Conservation (phyloP, 129 eudicot genomes). For the carrot (Daucus carota) region DNA sequence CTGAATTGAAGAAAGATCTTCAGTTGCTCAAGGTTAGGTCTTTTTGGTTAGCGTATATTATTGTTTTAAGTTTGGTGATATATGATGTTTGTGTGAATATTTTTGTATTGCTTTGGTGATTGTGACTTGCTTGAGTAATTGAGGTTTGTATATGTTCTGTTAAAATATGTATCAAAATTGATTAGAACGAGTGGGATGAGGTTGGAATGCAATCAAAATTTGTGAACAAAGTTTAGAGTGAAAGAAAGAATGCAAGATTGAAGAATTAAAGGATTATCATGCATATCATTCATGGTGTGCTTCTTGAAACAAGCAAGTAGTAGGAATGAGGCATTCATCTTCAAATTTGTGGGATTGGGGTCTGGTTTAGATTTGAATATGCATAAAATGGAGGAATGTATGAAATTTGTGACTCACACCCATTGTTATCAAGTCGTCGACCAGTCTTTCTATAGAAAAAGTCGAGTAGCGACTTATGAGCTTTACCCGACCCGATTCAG, state of each 20-base stretch:
- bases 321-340: neutral
- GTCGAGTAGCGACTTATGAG: too few species aligned
- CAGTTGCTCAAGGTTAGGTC: conserved; percentile 65
- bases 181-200: neutral
- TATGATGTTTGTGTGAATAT: neutral
- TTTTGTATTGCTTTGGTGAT: neutral
- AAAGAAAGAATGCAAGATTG: neutral
- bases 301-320: neutral
- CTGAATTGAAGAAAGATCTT: conserved; percentile 84
- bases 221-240: neutral
- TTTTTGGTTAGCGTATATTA: neutral
- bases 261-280: neutral
- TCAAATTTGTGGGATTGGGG: too few species aligned
- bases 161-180: neutral
- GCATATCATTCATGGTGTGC: neutral
- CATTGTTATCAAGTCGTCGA: too few species aligned
- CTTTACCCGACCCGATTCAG: too few species aligned
- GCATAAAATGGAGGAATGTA: neutral
- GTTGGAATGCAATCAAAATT: neutral
- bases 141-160: neutral
- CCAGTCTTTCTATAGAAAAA: too few species aligned
- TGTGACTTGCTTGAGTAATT: neutral
- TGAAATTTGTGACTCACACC: neutral
- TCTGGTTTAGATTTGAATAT: too few species aligned
- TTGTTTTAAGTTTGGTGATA: neutral